Evolutionary conservation across 75 land plant genomes (phyloP).

Genomic region (Chamaecyparis obtusa): DNA sequence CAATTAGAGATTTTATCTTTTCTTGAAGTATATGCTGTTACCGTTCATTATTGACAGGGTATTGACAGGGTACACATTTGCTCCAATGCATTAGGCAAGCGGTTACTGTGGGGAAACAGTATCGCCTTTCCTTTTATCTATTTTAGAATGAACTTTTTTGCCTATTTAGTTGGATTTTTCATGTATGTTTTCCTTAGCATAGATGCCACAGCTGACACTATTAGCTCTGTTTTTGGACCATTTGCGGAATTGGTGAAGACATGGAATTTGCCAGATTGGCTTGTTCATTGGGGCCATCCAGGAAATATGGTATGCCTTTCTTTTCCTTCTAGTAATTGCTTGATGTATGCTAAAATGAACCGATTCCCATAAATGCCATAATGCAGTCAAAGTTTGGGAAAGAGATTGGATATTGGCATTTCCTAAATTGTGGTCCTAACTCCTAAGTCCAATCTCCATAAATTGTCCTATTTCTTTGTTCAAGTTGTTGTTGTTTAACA

Average conservation of each 20-base stretch:
- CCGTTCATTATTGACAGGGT: neutral
- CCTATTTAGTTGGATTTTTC: neutral
- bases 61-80: neutral
- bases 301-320: slow-evolving; percentile 70
- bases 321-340: neutral
- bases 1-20: neutral
- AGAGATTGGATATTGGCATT: neutral
- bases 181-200: neutral
- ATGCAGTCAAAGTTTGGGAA: neutral
- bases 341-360: neutral
- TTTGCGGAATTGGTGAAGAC: slow-evolving; percentile 73
- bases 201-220: slow-evolving; percentile 39
- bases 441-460: neutral
- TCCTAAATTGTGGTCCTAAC: neutral
- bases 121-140: neutral
- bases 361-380: neutral
- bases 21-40: neutral
- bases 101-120: neutral
- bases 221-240: slow-evolving; percentile 59
- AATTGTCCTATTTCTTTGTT: neutral
- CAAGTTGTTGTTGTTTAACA: too few species aligned
- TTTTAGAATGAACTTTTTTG: neutral
- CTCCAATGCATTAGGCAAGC: neutral
- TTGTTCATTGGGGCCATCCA: slow-evolving; percentile 95
- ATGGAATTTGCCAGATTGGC: slow-evolving; percentile 78